Evolutionary conservation across 2,329 filamentous ascomycete genomes (phyloP).

Genomic region (Monosporascus sp.): DNA sequence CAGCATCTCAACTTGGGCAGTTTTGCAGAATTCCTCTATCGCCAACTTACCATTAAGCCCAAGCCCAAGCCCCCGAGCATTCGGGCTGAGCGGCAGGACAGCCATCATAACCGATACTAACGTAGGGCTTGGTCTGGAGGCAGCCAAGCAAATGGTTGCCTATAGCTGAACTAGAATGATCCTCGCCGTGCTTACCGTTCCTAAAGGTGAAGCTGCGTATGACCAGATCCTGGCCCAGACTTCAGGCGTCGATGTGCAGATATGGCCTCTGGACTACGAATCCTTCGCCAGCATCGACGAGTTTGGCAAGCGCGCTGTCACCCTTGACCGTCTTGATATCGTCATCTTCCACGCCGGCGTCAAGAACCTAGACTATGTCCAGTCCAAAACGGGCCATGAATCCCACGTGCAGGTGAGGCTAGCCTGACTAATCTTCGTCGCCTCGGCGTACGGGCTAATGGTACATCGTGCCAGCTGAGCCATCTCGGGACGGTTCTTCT

Average conservation of each 20-base stretch:
- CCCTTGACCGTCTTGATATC: conserved; percentile 1
- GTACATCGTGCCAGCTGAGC: conserved; percentile 2
- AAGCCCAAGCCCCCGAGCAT: conserved; percentile 6
- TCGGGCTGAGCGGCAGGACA: conserved; percentile 9
- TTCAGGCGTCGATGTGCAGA: conserved; percentile 6
- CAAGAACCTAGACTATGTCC: conserved; percentile 9
- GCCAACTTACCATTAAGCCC: conserved; percentile 12
- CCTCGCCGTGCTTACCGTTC: conserved; percentile 9
- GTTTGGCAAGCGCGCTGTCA: conserved; percentile 5
- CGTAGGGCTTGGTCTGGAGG: conserved; percentile 14
- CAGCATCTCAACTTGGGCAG: no score
- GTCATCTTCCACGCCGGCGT: conserved; percentile 12
- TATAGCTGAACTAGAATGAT: conserved; percentile 13
- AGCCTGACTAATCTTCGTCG: background rate
- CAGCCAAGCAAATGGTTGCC: conserved; percentile 13
- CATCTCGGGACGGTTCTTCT: conserved; percentile 15
- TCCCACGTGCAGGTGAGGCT: conserved; percentile 8
- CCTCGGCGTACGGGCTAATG: background rate
- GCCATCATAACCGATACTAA: conserved; percentile 15
- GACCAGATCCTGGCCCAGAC: conserved; percentile 6
- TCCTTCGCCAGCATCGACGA: conserved; percentile 11
- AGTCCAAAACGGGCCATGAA: conserved; percentile 10
- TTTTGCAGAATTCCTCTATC: no score
- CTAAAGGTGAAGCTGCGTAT: conserved; percentile 9
- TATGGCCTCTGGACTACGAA: conserved; percentile 13